Conservation (phyloP, 495 filamentous ascomycete species). For the Baudoinia panamericana region DNA sequence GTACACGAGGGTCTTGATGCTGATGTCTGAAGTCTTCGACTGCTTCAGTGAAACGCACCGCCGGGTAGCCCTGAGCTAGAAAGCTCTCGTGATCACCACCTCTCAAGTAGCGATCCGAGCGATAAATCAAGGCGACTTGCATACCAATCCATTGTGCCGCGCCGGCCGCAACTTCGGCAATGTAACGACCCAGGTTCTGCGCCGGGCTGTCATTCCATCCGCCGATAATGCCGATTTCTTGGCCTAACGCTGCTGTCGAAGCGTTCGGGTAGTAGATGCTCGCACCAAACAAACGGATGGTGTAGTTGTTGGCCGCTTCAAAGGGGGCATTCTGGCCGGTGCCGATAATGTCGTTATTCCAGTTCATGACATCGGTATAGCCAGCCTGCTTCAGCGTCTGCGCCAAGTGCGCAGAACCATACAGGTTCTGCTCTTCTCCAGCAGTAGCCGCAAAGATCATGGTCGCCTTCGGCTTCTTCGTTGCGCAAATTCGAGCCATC, state of each 20-base stretch:
- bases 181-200: conserved; percentile 39
- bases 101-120: conserved; percentile 39
- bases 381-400: conserved; percentile 34
- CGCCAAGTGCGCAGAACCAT: conserved; percentile 36
- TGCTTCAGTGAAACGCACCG: conserved; percentile 41
- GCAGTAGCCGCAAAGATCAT: conserved; percentile 41
- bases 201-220: conserved; percentile 43
- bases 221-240: conserved; percentile 32
- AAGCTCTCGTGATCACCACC: conserved; percentile 43
- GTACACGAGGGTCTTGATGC: conserved; percentile 39
- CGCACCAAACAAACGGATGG: conserved; percentile 39
- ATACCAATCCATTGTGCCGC: conserved; percentile 23
- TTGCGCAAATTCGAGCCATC: conserved; percentile 36
- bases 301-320: conserved; percentile 29
- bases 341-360: conserved; percentile 42
- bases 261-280: conserved; percentile 30
- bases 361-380: conserved; percentile 38
- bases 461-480: conserved; percentile 33
- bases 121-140: conserved; percentile 36
- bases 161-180: conserved; percentile 32
- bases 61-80: conserved; percentile 36
- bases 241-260: conserved; percentile 25
- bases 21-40: conserved; percentile 42
- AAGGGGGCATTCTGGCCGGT: conserved; percentile 31
- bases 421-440: conserved; percentile 42